These are phyloP conservation scores for Cyberlindnera subsufficiens DNA, from an alignment of 805 yeast species.

Conservation along the genomic window DNA sequence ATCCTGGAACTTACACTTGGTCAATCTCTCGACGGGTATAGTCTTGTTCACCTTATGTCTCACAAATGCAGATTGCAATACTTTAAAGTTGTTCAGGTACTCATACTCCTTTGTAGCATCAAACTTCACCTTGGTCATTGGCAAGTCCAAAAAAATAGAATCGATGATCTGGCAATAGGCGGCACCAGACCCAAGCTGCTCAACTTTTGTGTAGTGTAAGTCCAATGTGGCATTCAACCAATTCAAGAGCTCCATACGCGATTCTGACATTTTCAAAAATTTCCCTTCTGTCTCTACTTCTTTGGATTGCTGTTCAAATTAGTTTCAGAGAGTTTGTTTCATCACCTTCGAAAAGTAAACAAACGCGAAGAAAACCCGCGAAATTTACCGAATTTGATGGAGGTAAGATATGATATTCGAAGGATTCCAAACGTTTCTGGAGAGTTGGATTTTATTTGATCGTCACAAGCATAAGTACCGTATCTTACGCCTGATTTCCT, in stretches of 20 bases:
- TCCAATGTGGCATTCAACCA: conserved; percentile 79
- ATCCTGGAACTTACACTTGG: conserved; percentile 88
- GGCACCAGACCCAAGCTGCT: conserved; percentile 94
- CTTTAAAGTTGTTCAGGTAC: conserved; percentile 71
- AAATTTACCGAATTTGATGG: neutral
- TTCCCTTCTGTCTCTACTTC: neutral
- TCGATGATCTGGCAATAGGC: conserved; percentile 91
- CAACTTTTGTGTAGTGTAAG: conserved; percentile 68
- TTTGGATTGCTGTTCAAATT: neutral
- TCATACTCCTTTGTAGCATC: conserved; percentile 71
- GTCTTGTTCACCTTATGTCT: conserved; percentile 64
- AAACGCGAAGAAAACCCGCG: conserved; percentile 3
- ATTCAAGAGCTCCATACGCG: conserved; percentile 73
- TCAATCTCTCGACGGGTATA: conserved; percentile 74
- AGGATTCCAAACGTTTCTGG: no score
- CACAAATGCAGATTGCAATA: conserved; percentile 75
- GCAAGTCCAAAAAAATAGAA: conserved; percentile 75
- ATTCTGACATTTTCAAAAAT: conserved; percentile 44
- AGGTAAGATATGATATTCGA: neutral
- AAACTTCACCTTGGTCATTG: conserved; percentile 73
- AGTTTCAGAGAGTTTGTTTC: neutral
- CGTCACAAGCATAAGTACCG: no score
- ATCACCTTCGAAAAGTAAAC: conserved; percentile 4
- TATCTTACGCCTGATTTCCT: no score
- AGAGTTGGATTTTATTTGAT: no score